A percentile compares a stretch with the other conserved stretches of the same genome.
phyloP scores from a whole-genome alignment of 148 eudicot genomes.

The Oxyria digyna region DNA sequence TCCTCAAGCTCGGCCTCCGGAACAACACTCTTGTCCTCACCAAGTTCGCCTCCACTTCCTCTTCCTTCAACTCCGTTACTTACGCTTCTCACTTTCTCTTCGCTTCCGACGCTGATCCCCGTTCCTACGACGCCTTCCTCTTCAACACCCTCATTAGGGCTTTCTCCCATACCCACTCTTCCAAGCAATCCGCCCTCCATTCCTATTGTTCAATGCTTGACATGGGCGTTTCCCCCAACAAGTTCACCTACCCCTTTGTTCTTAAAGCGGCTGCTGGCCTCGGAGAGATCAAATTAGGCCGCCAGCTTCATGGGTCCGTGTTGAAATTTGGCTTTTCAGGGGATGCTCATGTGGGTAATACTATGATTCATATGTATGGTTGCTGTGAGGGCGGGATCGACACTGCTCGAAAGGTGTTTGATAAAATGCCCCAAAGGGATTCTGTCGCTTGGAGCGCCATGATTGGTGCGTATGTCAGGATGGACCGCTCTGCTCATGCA shows the following conservation, averaged over 20 bases:
- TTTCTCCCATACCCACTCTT: constrained; percentile 24
- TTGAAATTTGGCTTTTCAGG: constrained; percentile 34
- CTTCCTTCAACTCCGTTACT: constrained; percentile 20
- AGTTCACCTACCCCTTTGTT: constrained; percentile 59
- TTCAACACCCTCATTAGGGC: constrained; percentile 49
- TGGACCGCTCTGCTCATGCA: constrained; percentile 34
- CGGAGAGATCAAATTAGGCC: constrained; percentile 33
- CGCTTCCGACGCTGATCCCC: constrained; percentile 19
- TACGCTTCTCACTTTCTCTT: constrained; percentile 38
- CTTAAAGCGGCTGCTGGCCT: constrained; percentile 52
- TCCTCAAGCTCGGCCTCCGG: constrained; percentile 51
- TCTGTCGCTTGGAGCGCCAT: constrained; percentile 45
- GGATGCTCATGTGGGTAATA: constrained; percentile 41
- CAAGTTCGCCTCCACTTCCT: constrained; percentile 34
- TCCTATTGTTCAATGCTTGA: constrained; percentile 26
- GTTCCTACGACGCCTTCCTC: constrained; percentile 39
- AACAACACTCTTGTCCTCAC: constrained; percentile 51
- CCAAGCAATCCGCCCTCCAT: constrained; percentile 19
- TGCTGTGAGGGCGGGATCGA: constrained; percentile 27
- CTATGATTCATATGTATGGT: constrained; percentile 55
- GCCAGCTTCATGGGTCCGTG: constrained; percentile 46
- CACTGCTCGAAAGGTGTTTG: constrained; percentile 43
- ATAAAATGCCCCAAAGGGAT: constrained; percentile 42
- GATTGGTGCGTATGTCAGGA: constrained; percentile 46
- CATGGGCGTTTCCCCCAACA: constrained; percentile 36